Evolutionary conservation across 495 filamentous ascomycete species (phyloP).

Genomic region (Talaromyces wortmannii): DNA sequence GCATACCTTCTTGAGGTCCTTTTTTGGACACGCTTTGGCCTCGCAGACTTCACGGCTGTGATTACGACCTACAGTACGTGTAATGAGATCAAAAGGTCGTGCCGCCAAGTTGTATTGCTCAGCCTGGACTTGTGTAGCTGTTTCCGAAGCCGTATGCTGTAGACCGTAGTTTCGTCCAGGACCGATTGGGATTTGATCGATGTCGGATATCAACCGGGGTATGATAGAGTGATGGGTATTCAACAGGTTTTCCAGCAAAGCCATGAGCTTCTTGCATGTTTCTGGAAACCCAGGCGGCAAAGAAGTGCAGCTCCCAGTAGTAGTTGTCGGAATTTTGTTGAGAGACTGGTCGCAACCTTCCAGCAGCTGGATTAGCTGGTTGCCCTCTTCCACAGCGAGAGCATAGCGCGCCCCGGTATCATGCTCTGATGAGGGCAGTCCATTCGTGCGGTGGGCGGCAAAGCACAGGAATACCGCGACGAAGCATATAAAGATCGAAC

Average conservation of each 20-base stretch:
- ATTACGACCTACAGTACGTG: background rate
- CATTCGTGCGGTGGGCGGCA: background rate
- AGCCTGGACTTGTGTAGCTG: too few species aligned
- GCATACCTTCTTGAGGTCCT: background rate
- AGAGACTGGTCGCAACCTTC: background rate
- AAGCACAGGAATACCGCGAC: slow-evolving; percentile 3
- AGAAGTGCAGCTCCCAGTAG: background rate
- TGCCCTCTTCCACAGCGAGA: background rate
- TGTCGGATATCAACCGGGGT: background rate
- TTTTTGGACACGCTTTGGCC: background rate
- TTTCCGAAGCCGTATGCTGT: too few species aligned
- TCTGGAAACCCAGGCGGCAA: background rate
- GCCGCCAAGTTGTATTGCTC: too few species aligned
- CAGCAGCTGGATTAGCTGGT: background rate
- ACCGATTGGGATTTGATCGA: background rate
- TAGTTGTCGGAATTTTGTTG: background rate
- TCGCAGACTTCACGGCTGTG: background rate
- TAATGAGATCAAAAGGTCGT: too few species aligned
- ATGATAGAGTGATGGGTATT: background rate
- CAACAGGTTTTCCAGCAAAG: background rate
- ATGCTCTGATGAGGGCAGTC: background rate
- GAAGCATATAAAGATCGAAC: background rate
- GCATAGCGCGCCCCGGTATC: background rate
- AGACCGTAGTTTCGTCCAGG: background rate
- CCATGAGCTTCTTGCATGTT: background rate